Base-by-base conservation (phyloP, 768 basidiomycete genomes). In the Scleroderma citrinum region DNA sequence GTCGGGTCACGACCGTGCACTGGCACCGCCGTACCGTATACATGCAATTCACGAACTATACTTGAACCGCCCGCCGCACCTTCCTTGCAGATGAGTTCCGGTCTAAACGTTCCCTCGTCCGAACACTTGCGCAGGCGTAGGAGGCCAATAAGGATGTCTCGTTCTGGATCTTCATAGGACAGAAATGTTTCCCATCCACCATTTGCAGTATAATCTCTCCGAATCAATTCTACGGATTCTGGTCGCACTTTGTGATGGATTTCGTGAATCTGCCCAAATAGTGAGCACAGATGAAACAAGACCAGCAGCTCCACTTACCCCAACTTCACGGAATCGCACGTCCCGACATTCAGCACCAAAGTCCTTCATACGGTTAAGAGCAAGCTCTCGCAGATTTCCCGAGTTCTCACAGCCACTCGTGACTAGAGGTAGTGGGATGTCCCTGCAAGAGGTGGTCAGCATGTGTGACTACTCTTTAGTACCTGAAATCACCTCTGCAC, bases 181-280 rank as follows among this genome's bases (percentile, higher is more conserved):
- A 99, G 71, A 79, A 99, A 99, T 2, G 96, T 98, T 71, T 99
- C 96, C 96, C 96, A 99, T 40, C 96, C 94, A 6, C 94, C 95
- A 62, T 98, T 99, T 26, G 96, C 96, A 3, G 87, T 73, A 66
- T 99, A 99, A 65, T 99, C 96, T 35, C 96, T 78, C 50, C 96
- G 81, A 30, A 99, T 82, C 4, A 99, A 83, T 67, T 99, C 96
- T 45, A 96, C 88, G 14, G 90, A 87, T 65, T 95, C 90, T 51
- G 94, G 94, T 19, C 93, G 82, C 40, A 98, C 91, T 71, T 95
- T 94, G 73, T 96, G 86, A 64, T 99, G 96, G 42, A 99, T 98
- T 69, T 99, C 96, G 67, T 97, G 93, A 50, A 98, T 89, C 92
- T 95, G 59, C 17, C 26, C 39, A 42, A 51, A 19, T 35, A 34